phyloP scores from a whole-genome alignment of 129 eudicot genomes.

The Arctium lappa region DNA sequence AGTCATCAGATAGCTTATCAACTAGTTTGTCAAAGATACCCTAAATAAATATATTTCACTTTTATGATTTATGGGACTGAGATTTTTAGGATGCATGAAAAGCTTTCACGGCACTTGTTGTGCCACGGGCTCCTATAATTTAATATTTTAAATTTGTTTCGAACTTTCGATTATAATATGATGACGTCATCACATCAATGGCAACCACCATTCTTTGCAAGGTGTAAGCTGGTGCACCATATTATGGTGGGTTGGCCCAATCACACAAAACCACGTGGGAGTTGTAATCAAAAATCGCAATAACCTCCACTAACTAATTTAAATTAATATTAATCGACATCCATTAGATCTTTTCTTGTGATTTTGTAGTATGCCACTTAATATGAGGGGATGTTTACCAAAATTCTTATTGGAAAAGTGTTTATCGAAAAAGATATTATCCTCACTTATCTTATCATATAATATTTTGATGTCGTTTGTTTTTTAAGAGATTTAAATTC shows the following conservation, averaged over 20 bases:
- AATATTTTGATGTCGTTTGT: no score
- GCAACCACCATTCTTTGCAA: not conserved
- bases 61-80: not conserved
- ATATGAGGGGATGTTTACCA: no score
- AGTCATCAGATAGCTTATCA: no score
- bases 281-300: conserved; percentile 7
- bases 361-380: not conserved
- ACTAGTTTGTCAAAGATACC: no score
- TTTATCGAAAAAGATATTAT: no score
- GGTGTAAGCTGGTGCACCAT: conserved; percentile 21
- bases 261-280: not conserved
- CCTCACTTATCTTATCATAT: no score
- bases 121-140: not conserved
- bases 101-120: conserved; percentile 18
- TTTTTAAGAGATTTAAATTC: no score
- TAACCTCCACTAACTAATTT: conserved; percentile 8
- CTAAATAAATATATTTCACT: no score
- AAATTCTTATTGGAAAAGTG: no score
- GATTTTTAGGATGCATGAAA: not conserved
- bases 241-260: conserved; percentile 11
- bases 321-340: not conserved
- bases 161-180: not conserved
- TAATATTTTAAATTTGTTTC: not conserved
- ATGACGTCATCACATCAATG: not conserved
- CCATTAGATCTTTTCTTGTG: not conserved